Evolutionary conservation across 2,329 filamentous ascomycete species (phyloP), one percentile per base, ranked within the genome.

Genomic region (Phialophora expanda): DNA sequence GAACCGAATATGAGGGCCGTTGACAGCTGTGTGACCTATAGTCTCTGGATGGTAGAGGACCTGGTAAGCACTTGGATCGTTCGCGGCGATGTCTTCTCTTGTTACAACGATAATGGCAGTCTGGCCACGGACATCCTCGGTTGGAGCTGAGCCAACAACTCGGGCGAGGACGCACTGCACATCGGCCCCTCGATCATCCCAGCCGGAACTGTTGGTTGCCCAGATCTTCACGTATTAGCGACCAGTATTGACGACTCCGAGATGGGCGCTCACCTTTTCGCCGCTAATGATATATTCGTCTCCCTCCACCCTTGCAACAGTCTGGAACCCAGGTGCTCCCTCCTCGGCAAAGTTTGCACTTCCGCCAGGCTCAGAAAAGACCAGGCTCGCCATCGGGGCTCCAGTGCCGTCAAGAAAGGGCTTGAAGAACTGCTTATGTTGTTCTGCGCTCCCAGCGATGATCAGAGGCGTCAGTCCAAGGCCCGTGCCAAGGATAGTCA

Each of bases 131-230:
- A 77, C 77, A 66, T 71, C 65, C 30, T 69, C 55, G 6, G 66
- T 61, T 9, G 71, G 38, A 4, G 69, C 63, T 1, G 73, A 74
- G 24, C 46, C 56, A 8, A 73, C 66, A 50, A 81, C 75, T 12
- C 83, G 81, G 71, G 83, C 85, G 3, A 85, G 80, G 6, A 86
- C 78, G 66, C 83, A 86, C 61, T 80, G 78, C 1, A 87, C 74
- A 50, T 85, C 82, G 1, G 83, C 82, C 9, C 84, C 84, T 60
- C 76, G 75, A 48, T 78, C 78, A 65, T 86, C 84, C 84, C 83
- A 86, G 14, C 84, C 84, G 0, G 78, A 80, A 59, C 77, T 79
- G 70, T 85, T 86, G 1, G 83, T 85, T 11, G 84, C 82, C 84
- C 84, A 86, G 46, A 85, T 75, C 80, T 82, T 61, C 11, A 24